Evolutionary conservation across 805 yeast species (phyloP).

Genomic region (Cyberlindnera amylophila): DNA sequence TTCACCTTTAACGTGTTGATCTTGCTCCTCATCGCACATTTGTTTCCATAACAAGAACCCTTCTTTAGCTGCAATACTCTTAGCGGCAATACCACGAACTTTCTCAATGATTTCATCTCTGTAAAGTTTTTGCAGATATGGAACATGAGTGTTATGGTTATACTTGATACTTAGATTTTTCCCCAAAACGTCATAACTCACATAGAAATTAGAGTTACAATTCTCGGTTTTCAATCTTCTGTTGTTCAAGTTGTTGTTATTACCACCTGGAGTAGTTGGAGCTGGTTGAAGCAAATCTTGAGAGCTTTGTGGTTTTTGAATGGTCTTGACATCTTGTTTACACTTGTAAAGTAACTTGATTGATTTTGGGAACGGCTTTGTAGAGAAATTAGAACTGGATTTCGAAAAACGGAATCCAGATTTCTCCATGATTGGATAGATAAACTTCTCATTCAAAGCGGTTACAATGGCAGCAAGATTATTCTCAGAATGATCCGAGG

Average conservation of each 20-base stretch:
- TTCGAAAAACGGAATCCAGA: conserved; percentile 26
- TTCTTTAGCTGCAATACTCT: conserved; percentile 8
- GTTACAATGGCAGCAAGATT: conserved; percentile 17
- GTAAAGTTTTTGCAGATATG: conserved; percentile 22
- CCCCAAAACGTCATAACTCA: conserved; percentile 23
- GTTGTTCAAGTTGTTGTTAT: conserved; percentile 5
- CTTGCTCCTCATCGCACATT: conserved; percentile 7
- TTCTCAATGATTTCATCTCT: conserved; percentile 16
- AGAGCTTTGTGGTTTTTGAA: conserved; percentile 15
- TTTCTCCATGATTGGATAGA: conserved; percentile 17
- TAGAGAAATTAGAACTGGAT: conserved; percentile 20
- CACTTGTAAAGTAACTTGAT: conserved; percentile 25
- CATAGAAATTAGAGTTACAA: conserved; percentile 23
- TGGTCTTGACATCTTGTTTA: conserved; percentile 26
- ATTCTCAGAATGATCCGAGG: conserved; percentile 3
- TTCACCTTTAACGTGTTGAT: conserved; percentile 15
- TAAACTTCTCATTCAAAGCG: conserved; percentile 16
- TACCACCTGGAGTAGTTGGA: conserved; percentile 8
- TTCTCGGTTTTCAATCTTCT: conserved; percentile 24
- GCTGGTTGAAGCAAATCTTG: conserved; percentile 1
- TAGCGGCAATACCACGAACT: conserved; percentile 12
- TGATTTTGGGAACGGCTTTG: conserved; percentile 23
- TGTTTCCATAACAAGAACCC: conserved; percentile 9
- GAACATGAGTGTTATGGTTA: conserved; percentile 21
- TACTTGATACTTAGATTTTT: conserved; percentile 23